phyloP scores from a whole-genome alignment of 352 stramenopile genomes.

The Globisporangium solare region DNA sequence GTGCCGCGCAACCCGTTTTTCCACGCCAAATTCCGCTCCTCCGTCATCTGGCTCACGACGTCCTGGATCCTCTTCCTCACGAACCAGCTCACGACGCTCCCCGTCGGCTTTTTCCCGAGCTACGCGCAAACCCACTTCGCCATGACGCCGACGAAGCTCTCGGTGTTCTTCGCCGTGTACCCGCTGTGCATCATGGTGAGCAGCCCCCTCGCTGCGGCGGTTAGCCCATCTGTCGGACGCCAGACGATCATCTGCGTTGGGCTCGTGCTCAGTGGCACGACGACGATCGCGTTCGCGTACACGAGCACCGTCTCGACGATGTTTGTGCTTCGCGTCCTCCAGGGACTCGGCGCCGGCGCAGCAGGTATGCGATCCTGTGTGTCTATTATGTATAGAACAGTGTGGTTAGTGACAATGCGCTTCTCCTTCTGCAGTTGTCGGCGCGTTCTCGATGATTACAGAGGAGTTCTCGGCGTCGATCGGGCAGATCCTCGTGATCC shows the following conservation, averaged over 20 bases:
- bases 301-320: conserved; percentile 25
- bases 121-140: conserved; percentile 43
- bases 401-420: conserved; percentile 1
- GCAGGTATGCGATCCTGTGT: conserved; percentile 20
- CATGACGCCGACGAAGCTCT: conserved; percentile 46
- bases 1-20: conserved; percentile 49
- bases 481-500: conserved; percentile 50
- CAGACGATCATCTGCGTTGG: conserved; percentile 70
- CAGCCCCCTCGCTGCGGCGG: conserved; percentile 45
- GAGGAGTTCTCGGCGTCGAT: conserved; percentile 54
- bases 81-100: conserved; percentile 70
- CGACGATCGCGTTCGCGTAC: conserved; percentile 70
- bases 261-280: conserved; percentile 52
- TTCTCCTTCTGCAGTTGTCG: conserved; percentile 38
- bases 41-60: conserved; percentile 43
- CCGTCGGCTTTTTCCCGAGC: conserved; percentile 68
- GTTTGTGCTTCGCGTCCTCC: conserved; percentile 48
- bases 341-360: conserved; percentile 53
- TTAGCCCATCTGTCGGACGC: conserved; percentile 38
- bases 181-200: conserved; percentile 73
- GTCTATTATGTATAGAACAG: not conserved
- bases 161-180: conserved; percentile 71
- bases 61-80: conserved; percentile 59
- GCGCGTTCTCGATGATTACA: conserved; percentile 57
- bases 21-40: conserved; percentile 30